These are phyloP conservation scores for Verticillium zaregamsianum DNA, from an alignment of 2,329 filamentous ascomycete species.

Conservation along the genomic window DNA sequence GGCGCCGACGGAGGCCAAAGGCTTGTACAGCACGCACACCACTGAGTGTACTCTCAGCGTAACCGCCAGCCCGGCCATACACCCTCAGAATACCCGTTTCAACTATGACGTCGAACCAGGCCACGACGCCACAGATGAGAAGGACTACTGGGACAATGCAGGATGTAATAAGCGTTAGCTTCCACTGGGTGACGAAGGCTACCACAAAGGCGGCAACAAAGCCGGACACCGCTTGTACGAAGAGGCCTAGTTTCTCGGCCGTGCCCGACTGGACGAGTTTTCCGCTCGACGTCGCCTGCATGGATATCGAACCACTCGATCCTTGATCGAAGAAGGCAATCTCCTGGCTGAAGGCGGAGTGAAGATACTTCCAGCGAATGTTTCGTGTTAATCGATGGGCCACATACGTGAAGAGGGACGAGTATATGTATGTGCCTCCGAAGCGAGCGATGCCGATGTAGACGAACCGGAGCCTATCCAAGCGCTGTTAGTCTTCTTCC, in stretches of 20 bases:
- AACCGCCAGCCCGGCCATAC: slow-evolving; percentile 18
- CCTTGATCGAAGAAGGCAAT: slow-evolving; percentile 33
- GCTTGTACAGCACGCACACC: slow-evolving; percentile 10
- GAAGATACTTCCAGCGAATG: slow-evolving; percentile 37
- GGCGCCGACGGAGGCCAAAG: slow-evolving; percentile 3
- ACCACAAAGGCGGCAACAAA: slow-evolving; percentile 30
- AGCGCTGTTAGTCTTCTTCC: neutral
- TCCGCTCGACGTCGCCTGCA: slow-evolving; percentile 34
- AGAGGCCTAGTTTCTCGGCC: slow-evolving; percentile 28
- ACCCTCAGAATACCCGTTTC: slow-evolving; percentile 19
- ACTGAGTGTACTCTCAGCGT: slow-evolving; percentile 19
- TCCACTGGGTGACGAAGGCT: slow-evolving; percentile 31
- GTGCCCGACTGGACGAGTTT: slow-evolving; percentile 30
- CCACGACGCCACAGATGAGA: slow-evolving; percentile 13
- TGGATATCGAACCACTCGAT: slow-evolving; percentile 30
- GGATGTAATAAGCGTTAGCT: slow-evolving; percentile 36
- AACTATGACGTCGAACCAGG: slow-evolving; percentile 18
- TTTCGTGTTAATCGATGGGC: slow-evolving; percentile 37
- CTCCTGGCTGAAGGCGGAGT: slow-evolving; percentile 35
- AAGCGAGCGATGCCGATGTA: slow-evolving; percentile 45
- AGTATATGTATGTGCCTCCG: slow-evolving; percentile 31
- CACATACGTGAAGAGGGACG: slow-evolving; percentile 32
- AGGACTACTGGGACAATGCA: slow-evolving; percentile 4
- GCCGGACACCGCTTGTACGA: slow-evolving; percentile 26
- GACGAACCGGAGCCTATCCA: slow-evolving; percentile 38